These are phyloP conservation scores for Lycium barbarum DNA, from an alignment of 257 asterid species.

Conservation along the genomic window DNA sequence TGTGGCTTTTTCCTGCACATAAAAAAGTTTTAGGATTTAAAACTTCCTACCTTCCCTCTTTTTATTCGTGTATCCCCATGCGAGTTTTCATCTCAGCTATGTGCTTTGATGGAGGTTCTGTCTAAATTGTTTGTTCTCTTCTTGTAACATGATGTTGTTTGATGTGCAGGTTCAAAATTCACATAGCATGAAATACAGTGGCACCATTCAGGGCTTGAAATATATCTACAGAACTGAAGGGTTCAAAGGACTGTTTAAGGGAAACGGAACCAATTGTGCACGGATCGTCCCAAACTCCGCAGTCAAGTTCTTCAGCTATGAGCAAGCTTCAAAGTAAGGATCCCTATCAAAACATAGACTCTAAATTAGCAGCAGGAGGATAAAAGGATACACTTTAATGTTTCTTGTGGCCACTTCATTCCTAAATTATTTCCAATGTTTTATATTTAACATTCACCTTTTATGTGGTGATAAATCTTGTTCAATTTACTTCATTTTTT, in stretches of 20 bases:
- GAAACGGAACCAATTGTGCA: conserved; percentile 93
- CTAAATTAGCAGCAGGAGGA: background rate
- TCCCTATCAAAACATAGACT: background rate
- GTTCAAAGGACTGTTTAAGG: conserved; percentile 78
- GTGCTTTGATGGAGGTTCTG: conserved; percentile 24
- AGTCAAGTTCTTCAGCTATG: conserved; percentile 99
- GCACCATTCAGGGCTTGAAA: conserved; percentile 87
- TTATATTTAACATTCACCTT: background rate
- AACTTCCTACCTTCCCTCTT: background rate
- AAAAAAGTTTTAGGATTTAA: background rate
- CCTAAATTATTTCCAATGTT: background rate
- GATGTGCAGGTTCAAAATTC: conserved; percentile 87
- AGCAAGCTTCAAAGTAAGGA: conserved; percentile 93
- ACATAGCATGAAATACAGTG: conserved; percentile 77
- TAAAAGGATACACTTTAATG: background rate
- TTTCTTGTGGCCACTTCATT: background rate
- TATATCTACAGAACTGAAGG: conserved; percentile 91
- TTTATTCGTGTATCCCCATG: background rate
- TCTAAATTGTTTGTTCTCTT: conserved; percentile 21
- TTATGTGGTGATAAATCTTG: background rate
- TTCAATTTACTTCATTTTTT: background rate
- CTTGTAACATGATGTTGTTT: conserved; percentile 24
- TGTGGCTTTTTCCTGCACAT: background rate
- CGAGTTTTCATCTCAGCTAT: background rate
- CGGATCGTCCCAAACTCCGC: conserved; percentile 97